Conservation (phyloP, 2,329 filamentous ascomycete genomes). For the Aspergillus sp. region DNA sequence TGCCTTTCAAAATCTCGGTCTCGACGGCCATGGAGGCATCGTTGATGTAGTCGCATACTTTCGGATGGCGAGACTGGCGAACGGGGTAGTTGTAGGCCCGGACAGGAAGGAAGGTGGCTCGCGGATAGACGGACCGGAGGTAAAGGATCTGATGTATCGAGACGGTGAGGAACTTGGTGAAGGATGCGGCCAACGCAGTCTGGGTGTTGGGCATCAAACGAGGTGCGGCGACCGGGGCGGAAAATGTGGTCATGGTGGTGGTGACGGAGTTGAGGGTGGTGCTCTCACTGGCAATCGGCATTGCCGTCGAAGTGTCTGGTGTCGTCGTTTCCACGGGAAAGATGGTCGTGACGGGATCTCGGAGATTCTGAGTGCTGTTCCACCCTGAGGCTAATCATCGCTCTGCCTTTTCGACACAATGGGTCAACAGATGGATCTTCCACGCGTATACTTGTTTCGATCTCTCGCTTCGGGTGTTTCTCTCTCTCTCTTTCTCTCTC, state of each 20-base stretch:
- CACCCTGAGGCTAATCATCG: slow-evolving; percentile 45
- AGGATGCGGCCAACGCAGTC: slow-evolving; percentile 63
- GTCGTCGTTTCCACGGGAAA: slow-evolving; percentile 34
- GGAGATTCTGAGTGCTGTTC: slow-evolving; percentile 42
- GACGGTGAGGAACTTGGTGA: slow-evolving; percentile 77
- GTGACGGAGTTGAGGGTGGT: slow-evolving; percentile 31
- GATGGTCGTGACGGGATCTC: slow-evolving; percentile 36
- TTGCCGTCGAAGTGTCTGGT: slow-evolving; percentile 33
- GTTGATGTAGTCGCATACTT: slow-evolving; percentile 80
- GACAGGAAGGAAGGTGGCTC: slow-evolving; percentile 71
- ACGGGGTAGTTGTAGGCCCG: slow-evolving; percentile 82
- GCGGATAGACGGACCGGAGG: slow-evolving; percentile 77
- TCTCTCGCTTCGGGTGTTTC: background rate
- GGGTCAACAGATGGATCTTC: slow-evolving; percentile 22
- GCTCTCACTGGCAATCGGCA: slow-evolving; percentile 43
- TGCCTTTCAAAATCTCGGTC: slow-evolving; percentile 64
- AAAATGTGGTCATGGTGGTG: slow-evolving; percentile 40
- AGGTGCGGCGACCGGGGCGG: slow-evolving; percentile 41
- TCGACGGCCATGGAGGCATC: slow-evolving; percentile 74
- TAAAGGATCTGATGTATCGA: slow-evolving; percentile 84
- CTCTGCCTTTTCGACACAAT: slow-evolving; percentile 36
- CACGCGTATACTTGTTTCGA: background rate
- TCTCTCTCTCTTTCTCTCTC: background rate
- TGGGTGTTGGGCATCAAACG: slow-evolving; percentile 49
- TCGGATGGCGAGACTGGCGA: slow-evolving; percentile 80